Conservation (phyloP, 768 basidiomycete genomes). For the Lentinula sp. region DNA sequence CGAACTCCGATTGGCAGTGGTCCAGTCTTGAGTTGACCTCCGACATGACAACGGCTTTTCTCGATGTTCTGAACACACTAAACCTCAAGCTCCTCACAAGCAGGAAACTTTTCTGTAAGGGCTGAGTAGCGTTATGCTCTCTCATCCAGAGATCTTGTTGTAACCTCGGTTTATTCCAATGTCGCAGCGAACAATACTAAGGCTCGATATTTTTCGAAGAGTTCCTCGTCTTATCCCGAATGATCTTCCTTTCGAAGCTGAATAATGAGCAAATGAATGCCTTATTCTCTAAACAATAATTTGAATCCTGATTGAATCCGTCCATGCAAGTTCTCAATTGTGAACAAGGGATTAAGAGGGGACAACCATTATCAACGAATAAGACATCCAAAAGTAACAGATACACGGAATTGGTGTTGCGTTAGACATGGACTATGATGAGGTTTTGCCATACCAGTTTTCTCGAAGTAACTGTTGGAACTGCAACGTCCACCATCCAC, state of each 20-base stretch:
- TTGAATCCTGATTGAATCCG: no score
- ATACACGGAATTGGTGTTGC: neutral
- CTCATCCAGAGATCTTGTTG: neutral
- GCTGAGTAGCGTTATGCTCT: neutral
- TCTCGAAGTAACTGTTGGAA: slow-evolving; percentile 61
- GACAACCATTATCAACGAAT: no score
- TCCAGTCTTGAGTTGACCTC: neutral
- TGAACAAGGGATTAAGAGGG: no score
- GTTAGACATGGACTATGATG: neutral
- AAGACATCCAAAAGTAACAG: no score
- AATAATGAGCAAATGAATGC: neutral
- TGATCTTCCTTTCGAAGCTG: neutral
- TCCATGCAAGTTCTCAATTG: no score
- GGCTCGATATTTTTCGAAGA: neutral
- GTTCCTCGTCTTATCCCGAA: neutral
- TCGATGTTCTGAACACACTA: neutral
- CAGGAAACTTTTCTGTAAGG: neutral
- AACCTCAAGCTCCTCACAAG: neutral
- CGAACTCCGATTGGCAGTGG: neutral
- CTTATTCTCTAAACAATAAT: no score
- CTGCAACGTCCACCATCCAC: slow-evolving; percentile 68
- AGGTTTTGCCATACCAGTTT: slow-evolving; percentile 3
- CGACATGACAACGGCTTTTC: neutral
- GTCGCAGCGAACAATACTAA: neutral
- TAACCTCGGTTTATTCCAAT: neutral